Percentiles rank a stretch among this genome's conserved stretches.
phyloP scores from a whole-genome alignment of 1,284 basidiomycete genomes.

The Wolfiporia cocos region DNA sequence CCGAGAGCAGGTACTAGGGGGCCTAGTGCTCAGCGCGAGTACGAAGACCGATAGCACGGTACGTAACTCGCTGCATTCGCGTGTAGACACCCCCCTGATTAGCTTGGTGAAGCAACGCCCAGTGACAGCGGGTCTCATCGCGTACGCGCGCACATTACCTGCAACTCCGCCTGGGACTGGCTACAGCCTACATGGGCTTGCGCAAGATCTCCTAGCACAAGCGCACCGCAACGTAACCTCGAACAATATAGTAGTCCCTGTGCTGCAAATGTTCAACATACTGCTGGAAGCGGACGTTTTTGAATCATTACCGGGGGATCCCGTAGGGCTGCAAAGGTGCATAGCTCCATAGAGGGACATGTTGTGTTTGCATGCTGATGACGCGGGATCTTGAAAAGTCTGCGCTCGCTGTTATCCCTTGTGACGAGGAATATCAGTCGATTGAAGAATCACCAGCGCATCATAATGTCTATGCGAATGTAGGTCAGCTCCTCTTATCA shows the following conservation, averaged over 20 bases:
- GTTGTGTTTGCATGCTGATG: too few species aligned
- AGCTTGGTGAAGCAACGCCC: conserved; percentile 55
- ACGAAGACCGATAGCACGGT: conserved; percentile 82
- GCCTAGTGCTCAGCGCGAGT: conserved; percentile 72
- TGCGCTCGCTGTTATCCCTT: conserved; percentile 40
- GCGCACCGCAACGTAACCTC: conserved; percentile 47
- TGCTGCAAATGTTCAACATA: conserved; percentile 69
- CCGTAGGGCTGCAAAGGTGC: conserved; percentile 45
- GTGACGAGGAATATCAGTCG: conserved; percentile 53
- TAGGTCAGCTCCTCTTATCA: conserved; percentile 34
- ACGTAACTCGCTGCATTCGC: conserved; percentile 23
- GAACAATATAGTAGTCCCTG: conserved; percentile 73
- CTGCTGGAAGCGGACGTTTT: conserved; percentile 65
- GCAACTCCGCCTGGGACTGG: conserved; percentile 16
- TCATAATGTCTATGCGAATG: conserved; percentile 79
- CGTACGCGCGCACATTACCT: conserved; percentile 52
- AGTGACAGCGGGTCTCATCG: conserved; percentile 52
- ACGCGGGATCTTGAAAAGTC: too few species aligned
- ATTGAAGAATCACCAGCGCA: conserved; percentile 75
- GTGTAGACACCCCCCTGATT: conserved; percentile 3
- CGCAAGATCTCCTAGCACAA: conserved; percentile 48
- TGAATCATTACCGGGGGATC: conserved; percentile 35
- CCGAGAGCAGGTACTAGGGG: conserved; percentile 58
- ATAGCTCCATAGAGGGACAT: too few species aligned
- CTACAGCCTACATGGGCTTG: conserved; percentile 46